Evolutionary conservation across 805 yeast species (phyloP).

Genomic region (Barnettozyma pratensis): DNA sequence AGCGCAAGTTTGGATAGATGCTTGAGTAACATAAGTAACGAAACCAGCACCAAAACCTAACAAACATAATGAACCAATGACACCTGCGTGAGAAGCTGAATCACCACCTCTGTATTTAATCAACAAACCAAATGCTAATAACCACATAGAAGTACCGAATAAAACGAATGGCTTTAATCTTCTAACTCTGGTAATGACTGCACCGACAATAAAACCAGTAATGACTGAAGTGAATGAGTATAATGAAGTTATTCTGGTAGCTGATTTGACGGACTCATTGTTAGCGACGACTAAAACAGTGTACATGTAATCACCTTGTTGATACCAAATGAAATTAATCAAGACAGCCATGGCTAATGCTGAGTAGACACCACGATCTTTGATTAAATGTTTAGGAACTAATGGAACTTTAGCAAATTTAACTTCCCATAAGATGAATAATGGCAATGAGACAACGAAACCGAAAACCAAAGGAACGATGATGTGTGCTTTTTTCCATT

Average conservation of each 20-base stretch:
- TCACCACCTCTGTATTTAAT: constrained; percentile 51
- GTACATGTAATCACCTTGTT: constrained; percentile 63
- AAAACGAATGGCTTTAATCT: constrained; percentile 55
- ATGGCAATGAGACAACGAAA: constrained; percentile 43
- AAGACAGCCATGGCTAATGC: constrained; percentile 52
- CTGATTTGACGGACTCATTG: constrained; percentile 49
- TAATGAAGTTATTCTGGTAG: constrained; percentile 58
- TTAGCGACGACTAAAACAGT: constrained; percentile 57
- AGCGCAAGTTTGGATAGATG: constrained; percentile 52
- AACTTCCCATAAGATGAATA: constrained; percentile 52
- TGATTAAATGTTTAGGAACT: constrained; percentile 30
- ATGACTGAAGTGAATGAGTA: constrained; percentile 63
- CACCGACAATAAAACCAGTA: constrained; percentile 54
- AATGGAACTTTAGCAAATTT: constrained; percentile 40
- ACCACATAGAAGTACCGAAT: constrained; percentile 54
- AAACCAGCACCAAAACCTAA: constrained; percentile 73
- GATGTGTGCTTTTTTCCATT: constrained; percentile 54
- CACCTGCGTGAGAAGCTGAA: constrained; percentile 43
- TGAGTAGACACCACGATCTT: constrained; percentile 62
- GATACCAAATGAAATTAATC: constrained; percentile 53
- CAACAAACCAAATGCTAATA: constrained; percentile 56
- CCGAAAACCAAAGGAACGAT: constrained; percentile 67
- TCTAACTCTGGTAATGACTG: constrained; percentile 43
- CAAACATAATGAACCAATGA: constrained; percentile 59
- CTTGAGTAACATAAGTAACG: constrained; percentile 61